Evolutionary conservation across 73 alveolate genomes (phyloP).

Genomic region (Paramecium tetraurelia): DNA sequence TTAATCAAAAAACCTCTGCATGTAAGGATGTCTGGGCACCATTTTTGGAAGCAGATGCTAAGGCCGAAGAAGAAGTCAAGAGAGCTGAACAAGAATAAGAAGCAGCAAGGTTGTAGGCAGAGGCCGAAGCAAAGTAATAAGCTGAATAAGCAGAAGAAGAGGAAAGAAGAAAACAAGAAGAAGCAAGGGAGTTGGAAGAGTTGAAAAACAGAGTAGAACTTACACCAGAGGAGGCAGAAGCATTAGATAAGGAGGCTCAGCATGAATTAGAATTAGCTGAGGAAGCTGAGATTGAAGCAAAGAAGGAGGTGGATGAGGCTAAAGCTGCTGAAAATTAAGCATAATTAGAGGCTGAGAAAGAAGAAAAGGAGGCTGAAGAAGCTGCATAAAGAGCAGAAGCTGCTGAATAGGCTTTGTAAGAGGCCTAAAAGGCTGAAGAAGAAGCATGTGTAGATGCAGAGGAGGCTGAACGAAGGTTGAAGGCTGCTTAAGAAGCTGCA

Average conservation of each 20-base stretch:
- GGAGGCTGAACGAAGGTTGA: conserved; percentile 5
- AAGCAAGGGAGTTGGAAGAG: background rate
- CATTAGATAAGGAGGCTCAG: background rate
- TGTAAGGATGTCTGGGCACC: background rate
- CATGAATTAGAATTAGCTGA: background rate
- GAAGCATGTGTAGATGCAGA: conserved; percentile 40
- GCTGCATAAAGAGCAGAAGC: background rate
- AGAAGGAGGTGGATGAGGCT: background rate
- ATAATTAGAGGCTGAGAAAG: background rate
- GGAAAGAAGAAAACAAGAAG: background rate
- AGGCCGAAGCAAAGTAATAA: background rate
- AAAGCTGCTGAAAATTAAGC: background rate
- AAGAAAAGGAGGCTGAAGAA: background rate
- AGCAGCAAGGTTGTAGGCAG: background rate
- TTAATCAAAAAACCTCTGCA: background rate
- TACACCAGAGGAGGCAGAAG: conserved; percentile 32
- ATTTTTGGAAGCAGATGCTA: conserved; percentile 16
- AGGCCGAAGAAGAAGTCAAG: background rate
- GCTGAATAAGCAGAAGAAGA: background rate
- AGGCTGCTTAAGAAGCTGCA: conserved; percentile 23
- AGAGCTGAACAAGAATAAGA: background rate
- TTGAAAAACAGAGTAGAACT: background rate
- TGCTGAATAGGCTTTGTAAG: background rate
- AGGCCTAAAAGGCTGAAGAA: background rate
- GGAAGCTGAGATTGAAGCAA: background rate